A percentile compares a stretch with the other conserved stretches of the same genome.
These are phyloP conservation scores for Dalbergia cultrata DNA, from an alignment of 306 rosid genomes.

Conservation along the genomic window DNA sequence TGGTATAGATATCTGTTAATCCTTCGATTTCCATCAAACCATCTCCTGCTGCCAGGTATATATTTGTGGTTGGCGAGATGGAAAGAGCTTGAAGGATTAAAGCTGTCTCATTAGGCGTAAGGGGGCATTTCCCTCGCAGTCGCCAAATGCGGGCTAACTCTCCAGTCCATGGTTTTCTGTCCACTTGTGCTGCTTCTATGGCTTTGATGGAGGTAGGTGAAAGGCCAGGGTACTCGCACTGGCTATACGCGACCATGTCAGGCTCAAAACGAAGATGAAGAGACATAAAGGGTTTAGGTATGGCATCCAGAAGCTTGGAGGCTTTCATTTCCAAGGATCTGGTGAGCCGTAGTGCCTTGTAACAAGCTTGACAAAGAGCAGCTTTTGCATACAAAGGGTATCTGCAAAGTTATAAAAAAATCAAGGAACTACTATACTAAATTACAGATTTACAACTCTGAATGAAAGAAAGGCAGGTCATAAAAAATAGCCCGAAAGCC, in stretches of 20 bases:
- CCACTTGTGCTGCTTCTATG: conserved; percentile 69
- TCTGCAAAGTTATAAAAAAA: conserved; percentile 51
- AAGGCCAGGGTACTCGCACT: conserved; percentile 75
- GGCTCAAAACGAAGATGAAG: conserved; percentile 96
- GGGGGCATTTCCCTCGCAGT: conserved; percentile 90
- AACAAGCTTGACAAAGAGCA: conserved; percentile 93
- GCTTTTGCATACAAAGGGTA: conserved; percentile 89
- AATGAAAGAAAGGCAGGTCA: not conserved
- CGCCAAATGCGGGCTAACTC: conserved; percentile 81
- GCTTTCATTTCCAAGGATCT: conserved; percentile 82
- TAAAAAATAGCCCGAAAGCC: no score
- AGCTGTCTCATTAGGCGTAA: conserved; percentile 86
- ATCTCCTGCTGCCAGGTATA: conserved; percentile 94
- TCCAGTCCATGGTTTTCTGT: conserved; percentile 92
- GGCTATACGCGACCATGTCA: conserved; percentile 97
- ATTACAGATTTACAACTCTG: not conserved
- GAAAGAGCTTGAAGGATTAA: conserved; percentile 79
- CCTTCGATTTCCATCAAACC: conserved; percentile 93
- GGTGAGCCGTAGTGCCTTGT: conserved; percentile 83
- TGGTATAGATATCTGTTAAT: conserved; percentile 63
- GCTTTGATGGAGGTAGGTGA: conserved; percentile 75
- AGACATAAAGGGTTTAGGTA: conserved; percentile 90
- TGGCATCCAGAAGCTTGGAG: conserved; percentile 80
- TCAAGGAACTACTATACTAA: not conserved
- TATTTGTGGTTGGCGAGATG: conserved; percentile 72